Base-by-base conservation (phyloP, 257 asterid genomes). In the Fraxinus americana region DNA sequence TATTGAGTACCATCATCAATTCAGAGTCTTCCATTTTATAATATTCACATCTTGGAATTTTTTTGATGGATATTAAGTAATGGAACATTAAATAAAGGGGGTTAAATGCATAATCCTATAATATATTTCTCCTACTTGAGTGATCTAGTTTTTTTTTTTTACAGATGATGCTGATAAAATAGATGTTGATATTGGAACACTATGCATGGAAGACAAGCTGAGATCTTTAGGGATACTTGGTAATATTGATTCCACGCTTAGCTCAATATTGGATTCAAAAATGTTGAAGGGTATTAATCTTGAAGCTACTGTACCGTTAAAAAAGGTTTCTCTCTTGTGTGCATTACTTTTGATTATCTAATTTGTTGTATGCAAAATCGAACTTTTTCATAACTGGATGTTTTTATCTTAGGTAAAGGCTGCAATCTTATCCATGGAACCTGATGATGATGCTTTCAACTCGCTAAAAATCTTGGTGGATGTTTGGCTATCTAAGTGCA, bases 171-270 rank as follows among this genome's bases (percentile, higher is more conserved):
- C 79, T 82, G 94, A 83, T 76, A 83, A 80, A 77, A 75, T 75
- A 19, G 85, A 71, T 23, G 69, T 86, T 63, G 94, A 88, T 76
- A 67, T 84, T 45, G 92, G 74, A 65, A 80, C 89, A 41, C 78
- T 90, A 80, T 92, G 90, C 86, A 88, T 93, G 96, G 98, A 95
- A 85, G 99, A 93, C 50, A 84, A 72, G 73, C 85, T 95, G 67
- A 90, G 91, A 87, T 88, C 96, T 48, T 61, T 90, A 75, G 97
- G 98, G 72, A 77, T 95, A 54, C 86, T 95, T 74, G 73, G 88
- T 67, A 80, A 78, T n/a, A 79, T 68, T 34, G 81, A 86, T 80
- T 83, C 82, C 71, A 29, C 78, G 32, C 80, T 86, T 74, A 77
- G 79, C 81, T 75, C 90, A 71, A 72, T 67, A 36, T 34, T 85